phyloP scores from a whole-genome alignment of 257 asterid genomes.

The Solanum tarapatanum region DNA sequence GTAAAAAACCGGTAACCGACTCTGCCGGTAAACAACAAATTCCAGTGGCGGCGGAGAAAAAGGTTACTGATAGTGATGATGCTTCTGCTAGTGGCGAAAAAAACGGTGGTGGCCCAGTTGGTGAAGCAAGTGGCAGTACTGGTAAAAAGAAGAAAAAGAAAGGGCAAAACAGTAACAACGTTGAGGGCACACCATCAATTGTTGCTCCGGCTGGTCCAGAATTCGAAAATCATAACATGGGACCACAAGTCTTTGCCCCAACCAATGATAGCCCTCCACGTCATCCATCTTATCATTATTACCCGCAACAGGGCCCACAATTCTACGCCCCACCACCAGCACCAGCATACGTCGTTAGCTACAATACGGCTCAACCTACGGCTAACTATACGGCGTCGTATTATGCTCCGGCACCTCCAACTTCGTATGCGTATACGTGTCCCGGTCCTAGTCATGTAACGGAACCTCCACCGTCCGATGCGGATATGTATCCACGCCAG shows the following conservation, averaged over 20 bases:
- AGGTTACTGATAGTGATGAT: not conserved
- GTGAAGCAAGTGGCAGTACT: constrained; percentile 5
- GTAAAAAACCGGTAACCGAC: constrained; percentile 18
- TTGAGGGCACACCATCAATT: constrained; percentile 6
- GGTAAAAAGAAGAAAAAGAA: constrained; percentile 48
- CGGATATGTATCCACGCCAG: constrained; percentile 27
- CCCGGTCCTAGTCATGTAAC: constrained; percentile 7
- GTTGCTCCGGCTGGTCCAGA: constrained; percentile 11
- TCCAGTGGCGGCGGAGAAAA: constrained; percentile 19
- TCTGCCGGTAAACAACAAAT: not conserved
- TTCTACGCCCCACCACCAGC: constrained; percentile 21
- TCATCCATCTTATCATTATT: constrained; percentile 7
- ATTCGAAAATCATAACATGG: constrained; percentile 14
- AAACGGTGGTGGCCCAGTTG: constrained; percentile 9
- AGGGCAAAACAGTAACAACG: constrained; percentile 33
- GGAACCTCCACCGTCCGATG: constrained; percentile 26
- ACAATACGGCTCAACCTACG: constrained; percentile 50
- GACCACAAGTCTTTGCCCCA: constrained; percentile 3
- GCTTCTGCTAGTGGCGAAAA: not conserved
- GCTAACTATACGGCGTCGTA: constrained; percentile 41
- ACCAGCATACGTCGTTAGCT: constrained; percentile 42
- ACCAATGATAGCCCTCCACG: constrained; percentile 33
- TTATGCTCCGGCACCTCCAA: constrained; percentile 35
- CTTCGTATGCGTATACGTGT: constrained; percentile 31
- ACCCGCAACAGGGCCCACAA: constrained; percentile 9